A percentile compares a stretch with the other conserved stretches of the same genome.
These are phyloP conservation scores for Meyerozyma guilliermondii DNA, from an alignment of 1,139 yeast genomes.

Conservation along the genomic window DNA sequence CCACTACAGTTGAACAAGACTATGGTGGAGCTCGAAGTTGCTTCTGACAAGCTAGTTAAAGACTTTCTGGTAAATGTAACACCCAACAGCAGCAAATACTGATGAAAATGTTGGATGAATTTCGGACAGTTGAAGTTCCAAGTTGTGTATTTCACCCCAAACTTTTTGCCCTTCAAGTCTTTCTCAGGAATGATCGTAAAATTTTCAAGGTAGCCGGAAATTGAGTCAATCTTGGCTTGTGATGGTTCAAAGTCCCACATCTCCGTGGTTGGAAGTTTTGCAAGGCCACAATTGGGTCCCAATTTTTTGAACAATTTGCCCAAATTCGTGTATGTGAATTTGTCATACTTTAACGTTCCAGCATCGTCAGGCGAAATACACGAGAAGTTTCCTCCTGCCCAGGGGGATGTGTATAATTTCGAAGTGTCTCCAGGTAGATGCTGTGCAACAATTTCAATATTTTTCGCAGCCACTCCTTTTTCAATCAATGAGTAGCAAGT, in stretches of 20 bases:
- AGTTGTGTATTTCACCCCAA: slow-evolving; percentile 14
- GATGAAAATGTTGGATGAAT: slow-evolving; percentile 11
- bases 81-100: slow-evolving; percentile 9
- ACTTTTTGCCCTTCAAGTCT: slow-evolving; percentile 7
- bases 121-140: slow-evolving; percentile 22
- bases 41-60: slow-evolving; percentile 9
- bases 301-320: slow-evolving; percentile 8
- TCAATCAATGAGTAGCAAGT: slow-evolving; percentile 19
- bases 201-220: slow-evolving; percentile 4
- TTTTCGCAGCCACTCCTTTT: slow-evolving; percentile 10
- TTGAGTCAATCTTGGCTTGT: slow-evolving; percentile 8
- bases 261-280: neutral
- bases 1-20: slow-evolving; percentile 69
- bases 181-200: slow-evolving; percentile 6
- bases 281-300: slow-evolving; percentile 8
- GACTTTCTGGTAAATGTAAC: slow-evolving; percentile 8
- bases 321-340: slow-evolving; percentile 14
- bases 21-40: slow-evolving; percentile 20
- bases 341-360: slow-evolving; percentile 6
- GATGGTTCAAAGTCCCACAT: slow-evolving; percentile 9
- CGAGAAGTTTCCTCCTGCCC: slow-evolving; percentile 19
- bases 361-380: slow-evolving; percentile 5
- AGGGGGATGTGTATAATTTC: slow-evolving; percentile 18
- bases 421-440: slow-evolving; percentile 20
- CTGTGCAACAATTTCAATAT: slow-evolving; percentile 15